Evolutionary conservation across 495 filamentous ascomycete genomes (phyloP).

Genomic region (Pseudomonodictys pantanalensis): DNA sequence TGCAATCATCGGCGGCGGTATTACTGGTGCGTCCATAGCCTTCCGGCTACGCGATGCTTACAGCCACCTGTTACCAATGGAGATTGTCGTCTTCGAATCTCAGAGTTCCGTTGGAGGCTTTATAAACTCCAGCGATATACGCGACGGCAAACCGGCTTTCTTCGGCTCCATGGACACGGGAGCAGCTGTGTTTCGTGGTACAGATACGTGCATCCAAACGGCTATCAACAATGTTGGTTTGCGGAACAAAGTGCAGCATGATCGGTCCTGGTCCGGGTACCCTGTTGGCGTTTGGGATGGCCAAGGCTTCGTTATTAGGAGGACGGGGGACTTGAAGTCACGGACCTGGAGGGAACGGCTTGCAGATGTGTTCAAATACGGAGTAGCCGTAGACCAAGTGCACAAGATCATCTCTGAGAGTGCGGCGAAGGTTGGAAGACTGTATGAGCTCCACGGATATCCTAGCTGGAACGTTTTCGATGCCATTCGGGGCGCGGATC

Average conservation of each 20-base stretch:
- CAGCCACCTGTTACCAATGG: too few relatives aligned
- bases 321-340: constrained; percentile 6
- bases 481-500: constrained; percentile 1
- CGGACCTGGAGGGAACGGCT: neutral
- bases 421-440: neutral
- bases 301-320: neutral
- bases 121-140: too few relatives aligned
- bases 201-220: constrained; percentile 9
- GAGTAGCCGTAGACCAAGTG: constrained; percentile 1
- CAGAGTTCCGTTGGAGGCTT: too few relatives aligned
- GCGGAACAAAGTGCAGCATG: neutral
- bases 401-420: constrained; percentile 4
- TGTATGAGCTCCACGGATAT: neutral
- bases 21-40: too few relatives aligned
- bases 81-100: too few relatives aligned
- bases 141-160: too few relatives aligned
- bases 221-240: constrained; percentile 9
- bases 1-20: too few relatives aligned
- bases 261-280: neutral
- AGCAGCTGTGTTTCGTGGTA: neutral
- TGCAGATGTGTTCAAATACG: constrained; percentile 10
- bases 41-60: too few relatives aligned
- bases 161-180: too few relatives aligned
- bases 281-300: constrained; percentile 14
- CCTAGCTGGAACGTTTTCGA: neutral